Percentiles rank a stretch among this genome's conserved stretches.
phyloP scores from a whole-genome alignment of 495 filamentous ascomycete species.

The Penicillium paradoxum region DNA sequence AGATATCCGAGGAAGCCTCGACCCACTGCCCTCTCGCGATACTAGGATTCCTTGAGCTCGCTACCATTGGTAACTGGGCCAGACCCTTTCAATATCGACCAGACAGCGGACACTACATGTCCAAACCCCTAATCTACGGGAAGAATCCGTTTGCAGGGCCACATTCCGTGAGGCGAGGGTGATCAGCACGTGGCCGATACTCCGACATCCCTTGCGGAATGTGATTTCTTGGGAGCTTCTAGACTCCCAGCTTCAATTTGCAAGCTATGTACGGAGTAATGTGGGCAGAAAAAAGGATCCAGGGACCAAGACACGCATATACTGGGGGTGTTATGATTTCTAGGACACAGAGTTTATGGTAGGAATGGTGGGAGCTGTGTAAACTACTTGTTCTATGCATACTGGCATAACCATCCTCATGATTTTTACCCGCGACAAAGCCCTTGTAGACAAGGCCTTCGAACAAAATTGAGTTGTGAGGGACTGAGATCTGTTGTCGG shows the following conservation, averaged over 20 bases:
- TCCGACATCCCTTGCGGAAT: background rate
- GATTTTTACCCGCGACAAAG: background rate
- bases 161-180: conserved; percentile 1
- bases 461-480: background rate
- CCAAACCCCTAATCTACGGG: background rate
- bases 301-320: no score
- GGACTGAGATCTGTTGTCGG: background rate
- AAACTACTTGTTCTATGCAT: no score
- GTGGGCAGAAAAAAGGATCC: no score
- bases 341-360: no score
- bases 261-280: conserved; percentile 4
- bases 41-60: background rate
- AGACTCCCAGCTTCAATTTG: background rate
- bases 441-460: background rate
- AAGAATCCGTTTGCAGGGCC: background rate
- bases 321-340: no score
- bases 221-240: background rate
- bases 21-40: background rate
- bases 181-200: background rate
- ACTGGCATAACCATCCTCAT: no score
- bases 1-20: background rate
- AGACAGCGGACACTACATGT: background rate
- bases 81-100: background rate
- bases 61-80: background rate
- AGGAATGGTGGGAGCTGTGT: no score